Evolutionary conservation across 306 rosid species (phyloP).

Genomic region (Betula pendula): DNA sequence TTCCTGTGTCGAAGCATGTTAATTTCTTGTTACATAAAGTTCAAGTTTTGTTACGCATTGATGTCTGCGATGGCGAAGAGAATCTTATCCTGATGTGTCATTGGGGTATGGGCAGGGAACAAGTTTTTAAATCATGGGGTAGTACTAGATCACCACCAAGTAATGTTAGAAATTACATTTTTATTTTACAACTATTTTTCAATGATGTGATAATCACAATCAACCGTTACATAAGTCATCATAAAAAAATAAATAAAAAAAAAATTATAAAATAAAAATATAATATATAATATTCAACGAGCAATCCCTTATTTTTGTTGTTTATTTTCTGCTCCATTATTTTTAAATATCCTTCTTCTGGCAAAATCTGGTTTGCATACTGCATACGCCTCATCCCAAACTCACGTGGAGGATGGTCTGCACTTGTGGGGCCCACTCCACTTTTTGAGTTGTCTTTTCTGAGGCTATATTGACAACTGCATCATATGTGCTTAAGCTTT

Average conservation of each 20-base stretch:
- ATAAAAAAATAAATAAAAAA: too few relatives aligned
- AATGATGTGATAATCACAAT: too few relatives aligned
- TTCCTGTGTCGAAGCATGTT: slow-evolving; percentile 21
- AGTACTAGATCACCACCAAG: neutral
- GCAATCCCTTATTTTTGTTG: neutral
- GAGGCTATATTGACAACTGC: neutral
- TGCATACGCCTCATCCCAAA: neutral
- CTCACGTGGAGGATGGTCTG: slow-evolving; percentile 18
- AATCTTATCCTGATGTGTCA: slow-evolving; percentile 32
- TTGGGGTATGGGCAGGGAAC: slow-evolving; percentile 45
- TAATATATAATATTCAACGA: too few relatives aligned
- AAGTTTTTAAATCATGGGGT: slow-evolving; percentile 22
- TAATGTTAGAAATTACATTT: too few relatives aligned
- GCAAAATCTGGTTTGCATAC: neutral
- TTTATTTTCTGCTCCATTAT: slow-evolving; percentile 27
- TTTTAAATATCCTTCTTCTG: slow-evolving; percentile 13
- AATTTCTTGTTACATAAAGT: slow-evolving; percentile 6
- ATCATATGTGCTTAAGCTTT: neutral
- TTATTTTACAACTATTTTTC: too few relatives aligned
- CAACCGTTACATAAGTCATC: too few relatives aligned
- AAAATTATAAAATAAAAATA: too few relatives aligned
- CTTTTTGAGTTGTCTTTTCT: neutral
- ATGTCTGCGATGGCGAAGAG: slow-evolving; percentile 29
- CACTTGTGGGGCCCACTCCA: slow-evolving; percentile 7
- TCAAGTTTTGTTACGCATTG: slow-evolving; percentile 15